These are phyloP conservation scores for Cercophora samala DNA, from an alignment of 495 filamentous ascomycete genomes.

Conservation along the genomic window DNA sequence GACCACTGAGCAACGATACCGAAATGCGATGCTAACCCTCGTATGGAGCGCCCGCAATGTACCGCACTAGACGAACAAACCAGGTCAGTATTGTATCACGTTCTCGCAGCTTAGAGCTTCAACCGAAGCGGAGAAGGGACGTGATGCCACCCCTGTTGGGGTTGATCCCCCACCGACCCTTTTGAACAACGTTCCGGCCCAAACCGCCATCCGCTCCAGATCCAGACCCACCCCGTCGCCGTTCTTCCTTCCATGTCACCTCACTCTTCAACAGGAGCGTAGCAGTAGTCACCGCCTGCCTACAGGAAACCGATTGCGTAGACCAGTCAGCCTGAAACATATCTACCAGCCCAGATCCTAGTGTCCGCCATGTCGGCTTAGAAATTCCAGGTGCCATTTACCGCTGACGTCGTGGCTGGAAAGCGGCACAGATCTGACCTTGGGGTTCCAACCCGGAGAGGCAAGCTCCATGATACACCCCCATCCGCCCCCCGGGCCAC, in stretches of 20 bases:
- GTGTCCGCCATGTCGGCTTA: background rate
- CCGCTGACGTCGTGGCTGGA: slow-evolving; percentile 9
- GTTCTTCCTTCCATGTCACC: background rate
- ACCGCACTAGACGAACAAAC: too few relatives aligned
- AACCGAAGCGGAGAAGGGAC: background rate
- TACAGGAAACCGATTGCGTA: background rate
- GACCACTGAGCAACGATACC: too few relatives aligned
- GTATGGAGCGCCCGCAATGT: too few relatives aligned
- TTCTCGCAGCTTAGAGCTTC: background rate
- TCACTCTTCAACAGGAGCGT: background rate
- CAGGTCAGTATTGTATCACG: too few relatives aligned
- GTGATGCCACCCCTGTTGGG: slow-evolving; percentile 4
- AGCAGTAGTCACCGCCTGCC: background rate
- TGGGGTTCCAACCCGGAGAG: background rate
- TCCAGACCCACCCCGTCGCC: background rate
- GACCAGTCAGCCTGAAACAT: background rate
- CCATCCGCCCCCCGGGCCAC: background rate
- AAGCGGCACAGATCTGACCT: slow-evolving; percentile 5
- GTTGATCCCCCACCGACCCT: slow-evolving; percentile 8
- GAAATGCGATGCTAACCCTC: too few relatives aligned
- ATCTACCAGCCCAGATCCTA: background rate
- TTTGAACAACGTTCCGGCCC: slow-evolving; percentile 5
- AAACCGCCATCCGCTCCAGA: slow-evolving; percentile 2
- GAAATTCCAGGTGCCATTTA: slow-evolving; percentile 2
- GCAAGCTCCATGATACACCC: background rate